Base-by-base conservation (phyloP, 129 eudicot genomes). In the Ambrosia trifida region DNA sequence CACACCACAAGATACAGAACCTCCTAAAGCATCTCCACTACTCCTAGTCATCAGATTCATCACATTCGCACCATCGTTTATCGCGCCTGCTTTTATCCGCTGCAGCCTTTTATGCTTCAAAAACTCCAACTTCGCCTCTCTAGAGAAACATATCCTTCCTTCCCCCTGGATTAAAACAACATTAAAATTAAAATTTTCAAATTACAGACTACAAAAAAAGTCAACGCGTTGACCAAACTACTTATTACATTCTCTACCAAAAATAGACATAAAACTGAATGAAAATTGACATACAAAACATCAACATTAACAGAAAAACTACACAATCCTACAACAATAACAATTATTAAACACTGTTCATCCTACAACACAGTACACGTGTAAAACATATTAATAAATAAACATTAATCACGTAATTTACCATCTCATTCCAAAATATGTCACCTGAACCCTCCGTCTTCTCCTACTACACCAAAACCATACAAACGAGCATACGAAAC, bases 21-120 rank as follows among this genome's bases (percentile, higher is more conserved):
- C 79, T 81, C 92, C 82, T 76, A 94, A 79, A 74, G 96, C 85
- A 80, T 94, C 98, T 45, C 98, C 96, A n/a, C 93, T 82, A 47
- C 95, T 87, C 67, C 96, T 85, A 72, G 88, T 79, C 85, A 84
- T 85, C 65, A 70, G 68, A 28, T 75, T 87, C 60, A 82, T 64
- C 62, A 76, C 81, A 73, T 31, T 6, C 58, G 70, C 14, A 18
- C 51, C 78, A 47, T 83, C 86, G 80, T 82, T 69, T 20, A 59
- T 60, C 16, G 81, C 46, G 64, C 82, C 87, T 2, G 77, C 72
- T 76, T 89, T 87, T 70, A 87, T 76, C 45, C 84, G 82, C 72
- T 84, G 95, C 76, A 94, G 97, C 85, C 86, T 87, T 79, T 94
- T 90, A 32, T 76, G 87, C 86, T 86, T 94, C 85, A 94, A 31